phyloP scores from a whole-genome alignment of 2,329 filamentous ascomycete species.

The Graphilbum sp. region DNA sequence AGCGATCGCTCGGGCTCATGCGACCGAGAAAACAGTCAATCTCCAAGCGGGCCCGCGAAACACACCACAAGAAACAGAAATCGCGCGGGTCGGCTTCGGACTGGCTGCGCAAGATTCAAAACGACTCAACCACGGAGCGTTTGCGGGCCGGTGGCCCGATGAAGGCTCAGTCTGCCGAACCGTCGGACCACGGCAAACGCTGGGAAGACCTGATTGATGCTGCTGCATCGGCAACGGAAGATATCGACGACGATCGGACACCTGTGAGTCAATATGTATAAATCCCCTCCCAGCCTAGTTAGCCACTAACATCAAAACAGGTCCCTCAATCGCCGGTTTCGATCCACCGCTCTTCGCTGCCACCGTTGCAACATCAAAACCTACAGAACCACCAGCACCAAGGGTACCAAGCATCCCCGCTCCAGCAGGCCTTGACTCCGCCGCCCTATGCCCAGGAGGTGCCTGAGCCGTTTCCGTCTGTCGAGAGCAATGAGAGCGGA shows the following conservation, averaged over 20 bases:
- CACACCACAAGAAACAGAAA: slow-evolving; percentile 66
- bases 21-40: slow-evolving; percentile 76
- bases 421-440: slow-evolving; percentile 81
- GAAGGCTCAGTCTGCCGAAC: slow-evolving; percentile 78
- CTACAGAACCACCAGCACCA: slow-evolving; percentile 14
- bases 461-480: slow-evolving; percentile 72
- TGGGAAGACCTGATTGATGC: slow-evolving; percentile 97
- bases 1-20: slow-evolving; percentile 52
- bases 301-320: slow-evolving; percentile 18
- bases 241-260: slow-evolving; percentile 77
- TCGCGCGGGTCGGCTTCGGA: slow-evolving; percentile 55
- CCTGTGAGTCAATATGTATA: slow-evolving; percentile 48
- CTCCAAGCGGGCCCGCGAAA: slow-evolving; percentile 58
- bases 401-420: slow-evolving; percentile 72
- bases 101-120: slow-evolving; percentile 42
- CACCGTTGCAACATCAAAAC: slow-evolving; percentile 39
- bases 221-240: slow-evolving; percentile 79
- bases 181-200: slow-evolving; percentile 68
- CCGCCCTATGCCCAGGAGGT: slow-evolving; percentile 52
- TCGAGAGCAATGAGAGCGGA: slow-evolving; percentile 61
- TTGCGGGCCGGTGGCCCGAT: slow-evolving; percentile 51
- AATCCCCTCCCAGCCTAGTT: too few relatives aligned
- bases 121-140: slow-evolving; percentile 32
- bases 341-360: slow-evolving; percentile 43
- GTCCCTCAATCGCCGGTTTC: slow-evolving; percentile 50